Conservation (phyloP, 345 rosid genomes). For the Lumnitzera littorea region DNA sequence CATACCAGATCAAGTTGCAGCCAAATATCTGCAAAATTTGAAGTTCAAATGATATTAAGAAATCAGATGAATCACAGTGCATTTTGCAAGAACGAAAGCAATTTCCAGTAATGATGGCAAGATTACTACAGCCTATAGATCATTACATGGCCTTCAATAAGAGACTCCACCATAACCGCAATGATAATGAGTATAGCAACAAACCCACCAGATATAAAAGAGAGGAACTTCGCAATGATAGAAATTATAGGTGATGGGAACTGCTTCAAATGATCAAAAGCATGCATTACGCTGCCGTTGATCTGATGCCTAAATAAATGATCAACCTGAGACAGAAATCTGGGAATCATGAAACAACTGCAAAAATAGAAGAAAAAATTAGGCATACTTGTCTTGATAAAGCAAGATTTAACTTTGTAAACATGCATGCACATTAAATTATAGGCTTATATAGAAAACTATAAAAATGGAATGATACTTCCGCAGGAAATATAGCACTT, state of each 20-base stretch:
- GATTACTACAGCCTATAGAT: background rate
- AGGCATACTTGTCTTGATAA: too few relatives aligned
- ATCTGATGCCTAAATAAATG: conserved; percentile 98
- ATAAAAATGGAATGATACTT: too few relatives aligned
- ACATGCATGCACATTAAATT: too few relatives aligned
- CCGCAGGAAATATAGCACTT: too few relatives aligned
- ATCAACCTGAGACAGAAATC: conserved; percentile 56
- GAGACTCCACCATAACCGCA: conserved; percentile 95
- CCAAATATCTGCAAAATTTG: conserved; percentile 75
- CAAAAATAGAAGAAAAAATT: too few relatives aligned
- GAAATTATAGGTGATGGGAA: conserved; percentile 92
- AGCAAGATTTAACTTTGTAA: too few relatives aligned
- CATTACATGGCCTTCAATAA: conserved; percentile 95
- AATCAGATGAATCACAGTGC: background rate
- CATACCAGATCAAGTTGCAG: conserved; percentile 96
- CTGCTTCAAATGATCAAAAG: conserved; percentile 83
- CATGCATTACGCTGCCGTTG: conserved; percentile 71
- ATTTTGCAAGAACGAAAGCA: background rate
- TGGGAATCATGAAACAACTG: too few relatives aligned
- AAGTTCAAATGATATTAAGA: conserved; percentile 2
- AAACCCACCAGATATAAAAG: conserved; percentile 96
- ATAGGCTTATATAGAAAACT: too few relatives aligned
- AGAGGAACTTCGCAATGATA: conserved; percentile 81
- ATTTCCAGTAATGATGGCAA: background rate
- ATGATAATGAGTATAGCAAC: conserved; percentile 93